These are phyloP conservation scores for Penicillium sp. DNA, from an alignment of 2,329 filamentous ascomycete genomes.

Conservation along the genomic window DNA sequence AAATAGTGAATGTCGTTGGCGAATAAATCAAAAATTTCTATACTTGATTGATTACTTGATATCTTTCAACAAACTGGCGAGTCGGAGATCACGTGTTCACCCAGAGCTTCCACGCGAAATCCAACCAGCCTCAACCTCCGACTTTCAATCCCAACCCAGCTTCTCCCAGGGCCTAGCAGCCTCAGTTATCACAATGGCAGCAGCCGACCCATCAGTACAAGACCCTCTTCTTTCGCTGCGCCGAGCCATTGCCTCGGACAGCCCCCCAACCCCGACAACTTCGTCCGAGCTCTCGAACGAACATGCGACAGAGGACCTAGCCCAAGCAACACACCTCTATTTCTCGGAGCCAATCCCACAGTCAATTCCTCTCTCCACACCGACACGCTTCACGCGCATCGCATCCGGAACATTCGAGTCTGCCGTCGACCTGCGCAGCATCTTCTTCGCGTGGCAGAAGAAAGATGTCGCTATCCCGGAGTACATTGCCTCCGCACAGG, in stretches of 20 bases:
- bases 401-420: slow-evolving; percentile 67
- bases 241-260: slow-evolving; percentile 72
- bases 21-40: neutral
- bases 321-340: slow-evolving; percentile 74
- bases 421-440: slow-evolving; percentile 83
- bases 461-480: slow-evolving; percentile 86
- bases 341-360: slow-evolving; percentile 65
- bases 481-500: slow-evolving; percentile 81
- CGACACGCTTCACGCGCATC: slow-evolving; percentile 95
- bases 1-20: too few relatives aligned
- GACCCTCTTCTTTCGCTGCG: slow-evolving; percentile 84
- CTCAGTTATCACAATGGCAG: slow-evolving; percentile 52
- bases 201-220: slow-evolving; percentile 53
- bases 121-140: slow-evolving; percentile 9
- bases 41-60: neutral
- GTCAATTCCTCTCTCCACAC: slow-evolving; percentile 67
- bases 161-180: slow-evolving; percentile 21
- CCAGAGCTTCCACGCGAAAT: slow-evolving; percentile 16
- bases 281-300: slow-evolving; percentile 64
- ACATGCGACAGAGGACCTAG: slow-evolving; percentile 63
- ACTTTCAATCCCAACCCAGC: slow-evolving; percentile 6
- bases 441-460: slow-evolving; percentile 95
- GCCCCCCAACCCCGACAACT: slow-evolving; percentile 71
- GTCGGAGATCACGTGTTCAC: slow-evolving; percentile 16
- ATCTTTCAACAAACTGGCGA: neutral